Evolutionary conservation across 2,329 filamentous ascomycete genomes (phyloP).

Genomic region (Tolypocladium pustulatum): DNA sequence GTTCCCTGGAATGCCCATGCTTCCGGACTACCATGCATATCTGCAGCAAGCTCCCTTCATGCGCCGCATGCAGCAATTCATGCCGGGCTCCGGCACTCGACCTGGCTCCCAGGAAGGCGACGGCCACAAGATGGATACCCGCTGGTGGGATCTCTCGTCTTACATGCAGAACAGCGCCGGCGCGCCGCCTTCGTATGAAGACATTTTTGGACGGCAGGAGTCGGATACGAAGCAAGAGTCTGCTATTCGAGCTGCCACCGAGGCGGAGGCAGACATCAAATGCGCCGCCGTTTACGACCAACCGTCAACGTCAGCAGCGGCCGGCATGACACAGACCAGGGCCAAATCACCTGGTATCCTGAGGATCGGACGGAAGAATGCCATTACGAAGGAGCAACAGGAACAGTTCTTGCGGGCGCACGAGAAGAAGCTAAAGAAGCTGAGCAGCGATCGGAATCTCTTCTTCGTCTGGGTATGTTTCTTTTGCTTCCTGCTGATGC

Average conservation of each 20-base stretch:
- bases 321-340: constrained; percentile 23
- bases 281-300: constrained; percentile 44
- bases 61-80: constrained; percentile 60
- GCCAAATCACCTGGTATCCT: constrained; percentile 34
- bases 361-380: constrained; percentile 52
- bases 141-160: constrained; percentile 61
- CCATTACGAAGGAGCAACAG: constrained; percentile 55
- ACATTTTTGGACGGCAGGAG: constrained; percentile 55
- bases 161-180: constrained; percentile 36
- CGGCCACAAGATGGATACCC: constrained; percentile 35
- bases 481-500: not conserved
- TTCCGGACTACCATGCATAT: constrained; percentile 65
- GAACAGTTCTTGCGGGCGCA: constrained; percentile 51
- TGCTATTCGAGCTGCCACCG: constrained; percentile 46
- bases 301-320: constrained; percentile 8
- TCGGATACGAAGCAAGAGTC: constrained; percentile 46
- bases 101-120: constrained; percentile 35
- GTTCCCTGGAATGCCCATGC: constrained; percentile 46
- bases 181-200: constrained; percentile 66
- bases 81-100: constrained; percentile 48
- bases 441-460: constrained; percentile 53
- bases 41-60: constrained; percentile 50
- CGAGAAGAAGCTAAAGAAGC: constrained; percentile 51
- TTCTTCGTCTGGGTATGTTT: constrained; percentile 57
- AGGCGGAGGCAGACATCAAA: constrained; percentile 48